Evolutionary conservation across 2,329 filamentous ascomycete species (phyloP).

Genomic region (Volutella citrinella): DNA sequence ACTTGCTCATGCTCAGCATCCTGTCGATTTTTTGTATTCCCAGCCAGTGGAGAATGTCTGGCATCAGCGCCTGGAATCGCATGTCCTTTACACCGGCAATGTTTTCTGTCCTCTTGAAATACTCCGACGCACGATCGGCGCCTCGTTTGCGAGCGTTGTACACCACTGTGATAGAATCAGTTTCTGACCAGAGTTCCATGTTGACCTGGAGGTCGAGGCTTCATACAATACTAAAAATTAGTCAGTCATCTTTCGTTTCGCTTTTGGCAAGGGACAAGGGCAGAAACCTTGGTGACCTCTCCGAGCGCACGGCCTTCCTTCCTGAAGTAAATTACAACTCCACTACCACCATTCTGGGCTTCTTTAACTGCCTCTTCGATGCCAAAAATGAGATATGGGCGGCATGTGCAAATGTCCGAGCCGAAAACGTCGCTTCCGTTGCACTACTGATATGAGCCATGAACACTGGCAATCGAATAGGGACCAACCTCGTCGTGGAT

Average conservation of each 20-base stretch:
- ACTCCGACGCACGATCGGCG: conserved; percentile 79
- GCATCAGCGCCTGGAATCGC: conserved; percentile 98
- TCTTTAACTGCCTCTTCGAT: conserved; percentile 98
- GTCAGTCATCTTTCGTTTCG: conserved; percentile 35
- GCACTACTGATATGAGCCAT: conserved; percentile 48
- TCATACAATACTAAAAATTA: conserved; percentile 18
- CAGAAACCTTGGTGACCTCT: conserved; percentile 96
- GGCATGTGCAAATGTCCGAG: conserved; percentile 95
- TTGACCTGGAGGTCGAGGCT: no score
- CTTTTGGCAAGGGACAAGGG: no score
- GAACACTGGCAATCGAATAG: background rate
- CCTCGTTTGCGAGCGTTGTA: conserved; percentile 82
- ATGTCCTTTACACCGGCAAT: conserved; percentile 96
- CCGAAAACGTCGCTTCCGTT: conserved; percentile 98
- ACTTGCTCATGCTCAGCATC: conserved; percentile 99
- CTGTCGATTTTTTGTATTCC: conserved; percentile 98
- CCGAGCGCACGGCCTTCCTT: conserved; percentile 94
- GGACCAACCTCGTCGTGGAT: conserved; percentile 65
- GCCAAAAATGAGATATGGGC: conserved; percentile 93
- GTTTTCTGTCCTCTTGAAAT: conserved; percentile 97
- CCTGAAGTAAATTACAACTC: conserved; percentile 97
- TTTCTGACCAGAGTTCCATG: no score
- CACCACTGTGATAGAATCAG: conserved; percentile 42
- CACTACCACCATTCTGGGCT: conserved; percentile 88
- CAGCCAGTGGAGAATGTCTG: conserved; percentile 95